Evolutionary conservation across 1,139 yeast species (phyloP).

Genomic region (Saccharomyces hybrid): DNA sequence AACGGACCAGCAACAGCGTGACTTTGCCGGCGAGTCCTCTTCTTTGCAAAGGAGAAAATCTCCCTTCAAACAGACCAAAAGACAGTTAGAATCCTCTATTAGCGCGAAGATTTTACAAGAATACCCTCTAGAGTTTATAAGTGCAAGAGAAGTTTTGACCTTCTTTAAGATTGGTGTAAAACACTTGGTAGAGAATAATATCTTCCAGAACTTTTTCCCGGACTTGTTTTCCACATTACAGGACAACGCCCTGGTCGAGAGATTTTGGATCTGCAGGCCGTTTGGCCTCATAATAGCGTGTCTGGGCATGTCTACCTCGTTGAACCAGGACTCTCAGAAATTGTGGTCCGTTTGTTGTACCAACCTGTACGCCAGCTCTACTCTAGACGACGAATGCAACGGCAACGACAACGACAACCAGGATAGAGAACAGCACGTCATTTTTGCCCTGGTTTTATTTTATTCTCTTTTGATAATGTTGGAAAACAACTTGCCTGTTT

Average conservation of each 20-base stretch:
- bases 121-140: background rate
- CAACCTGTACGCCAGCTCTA: background rate
- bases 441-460: background rate
- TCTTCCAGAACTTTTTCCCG: background rate
- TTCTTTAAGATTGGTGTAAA: background rate
- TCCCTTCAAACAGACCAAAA: background rate
- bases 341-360: background rate
- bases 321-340: background rate
- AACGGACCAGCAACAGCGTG: background rate
- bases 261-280: background rate
- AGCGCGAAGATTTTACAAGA: background rate
- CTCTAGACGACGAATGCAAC: background rate
- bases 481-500: background rate
- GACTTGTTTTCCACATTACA: background rate
- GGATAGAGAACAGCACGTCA: background rate
- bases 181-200: background rate
- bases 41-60: background rate
- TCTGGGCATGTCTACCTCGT: background rate
- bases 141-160: background rate
- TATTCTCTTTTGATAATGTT: background rate
- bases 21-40: background rate
- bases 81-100: background rate
- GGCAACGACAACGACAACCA: background rate
- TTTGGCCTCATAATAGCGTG: background rate
- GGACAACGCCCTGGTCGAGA: background rate